phyloP scores from a whole-genome alignment of 805 yeast genomes.

The Ogataea parapolymorpha region DNA sequence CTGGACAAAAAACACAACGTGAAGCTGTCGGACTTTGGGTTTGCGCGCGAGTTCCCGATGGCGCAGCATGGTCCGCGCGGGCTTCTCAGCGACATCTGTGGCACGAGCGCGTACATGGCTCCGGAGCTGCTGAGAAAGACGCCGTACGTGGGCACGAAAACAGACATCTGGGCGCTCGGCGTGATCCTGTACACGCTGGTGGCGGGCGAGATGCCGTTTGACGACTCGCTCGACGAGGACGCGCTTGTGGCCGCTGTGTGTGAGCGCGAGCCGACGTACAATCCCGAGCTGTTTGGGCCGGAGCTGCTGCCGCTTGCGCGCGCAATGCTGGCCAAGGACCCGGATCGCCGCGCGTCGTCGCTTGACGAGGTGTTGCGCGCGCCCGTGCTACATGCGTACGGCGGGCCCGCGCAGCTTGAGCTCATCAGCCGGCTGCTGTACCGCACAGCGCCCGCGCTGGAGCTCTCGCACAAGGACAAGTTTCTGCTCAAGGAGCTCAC shows the following conservation, averaged over 20 bases:
- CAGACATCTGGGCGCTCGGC: slow-evolving; percentile 92
- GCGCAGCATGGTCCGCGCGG: slow-evolving; percentile 25
- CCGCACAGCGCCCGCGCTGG: slow-evolving; percentile 28
- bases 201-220: slow-evolving; percentile 89
- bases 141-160: slow-evolving; percentile 74
- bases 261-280: slow-evolving; percentile 59
- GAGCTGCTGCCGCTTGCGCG: slow-evolving; percentile 50
- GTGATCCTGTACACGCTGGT: slow-evolving; percentile 81
- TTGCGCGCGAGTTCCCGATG: slow-evolving; percentile 67
- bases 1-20: slow-evolving; percentile 55
- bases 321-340: slow-evolving; percentile 61
- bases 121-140: slow-evolving; percentile 76
- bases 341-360: slow-evolving; percentile 55
- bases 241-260: slow-evolving; percentile 60
- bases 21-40: slow-evolving; percentile 90
- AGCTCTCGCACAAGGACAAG: slow-evolving; percentile 54
- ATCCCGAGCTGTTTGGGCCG: slow-evolving; percentile 38
- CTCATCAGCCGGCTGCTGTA: slow-evolving; percentile 36
- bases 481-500: slow-evolving; percentile 56
- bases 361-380: slow-evolving; percentile 48
- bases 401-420: slow-evolving; percentile 41
- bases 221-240: slow-evolving; percentile 62
- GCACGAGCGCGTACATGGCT: slow-evolving; percentile 95
- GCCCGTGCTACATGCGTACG: slow-evolving; percentile 46
- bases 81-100: slow-evolving; percentile 80